Conservation (phyloP, 768 basidiomycete genomes). For the Tephrocybe sp. region DNA sequence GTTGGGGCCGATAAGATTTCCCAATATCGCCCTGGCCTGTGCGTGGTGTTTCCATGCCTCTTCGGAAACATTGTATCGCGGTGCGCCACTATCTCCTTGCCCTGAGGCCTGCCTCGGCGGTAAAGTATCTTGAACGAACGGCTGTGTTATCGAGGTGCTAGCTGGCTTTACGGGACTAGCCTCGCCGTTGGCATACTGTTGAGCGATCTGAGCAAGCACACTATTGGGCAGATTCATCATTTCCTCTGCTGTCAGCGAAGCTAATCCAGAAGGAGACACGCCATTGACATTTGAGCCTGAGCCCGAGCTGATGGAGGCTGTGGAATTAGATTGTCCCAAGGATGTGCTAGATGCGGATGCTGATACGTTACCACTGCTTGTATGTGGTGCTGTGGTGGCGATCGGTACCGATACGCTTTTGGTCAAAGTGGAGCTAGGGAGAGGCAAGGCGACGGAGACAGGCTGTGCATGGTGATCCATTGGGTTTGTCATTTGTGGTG, state of each 20-base stretch:
- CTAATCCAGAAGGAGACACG: conserved; percentile 49
- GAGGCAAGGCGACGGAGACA: conserved; percentile 49
- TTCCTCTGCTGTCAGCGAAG: conserved; percentile 53
- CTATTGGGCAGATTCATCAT: conserved; percentile 47
- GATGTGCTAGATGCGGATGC: conserved; percentile 48
- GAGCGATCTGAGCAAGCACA: conserved; percentile 47
- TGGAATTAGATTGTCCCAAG: conserved; percentile 50
- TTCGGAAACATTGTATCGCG: conserved; percentile 62
- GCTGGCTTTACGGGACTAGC: conserved; percentile 25
- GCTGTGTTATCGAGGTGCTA: conserved; percentile 34
- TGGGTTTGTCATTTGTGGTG: conserved; percentile 25
- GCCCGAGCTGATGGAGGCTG: conserved; percentile 51
- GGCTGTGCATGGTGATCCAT: conserved; percentile 36
- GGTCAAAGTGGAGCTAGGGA: conserved; percentile 42
- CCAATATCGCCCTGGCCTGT: conserved; percentile 79
- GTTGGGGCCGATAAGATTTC: conserved; percentile 83
- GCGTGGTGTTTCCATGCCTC: conserved; percentile 86
- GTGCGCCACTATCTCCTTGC: conserved; percentile 37
- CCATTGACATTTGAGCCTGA: conserved; percentile 32
- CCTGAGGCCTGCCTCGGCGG: conserved; percentile 30
- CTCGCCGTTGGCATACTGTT: conserved; percentile 44
- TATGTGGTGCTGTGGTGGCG: conserved; percentile 44
- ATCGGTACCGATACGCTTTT: conserved; percentile 76
- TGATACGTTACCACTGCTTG: conserved; percentile 35
- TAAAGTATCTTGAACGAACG: conserved; percentile 42